Conservation (phyloP, 2,329 filamentous ascomycete genomes). For the Ceratocystis harringtonii region DNA sequence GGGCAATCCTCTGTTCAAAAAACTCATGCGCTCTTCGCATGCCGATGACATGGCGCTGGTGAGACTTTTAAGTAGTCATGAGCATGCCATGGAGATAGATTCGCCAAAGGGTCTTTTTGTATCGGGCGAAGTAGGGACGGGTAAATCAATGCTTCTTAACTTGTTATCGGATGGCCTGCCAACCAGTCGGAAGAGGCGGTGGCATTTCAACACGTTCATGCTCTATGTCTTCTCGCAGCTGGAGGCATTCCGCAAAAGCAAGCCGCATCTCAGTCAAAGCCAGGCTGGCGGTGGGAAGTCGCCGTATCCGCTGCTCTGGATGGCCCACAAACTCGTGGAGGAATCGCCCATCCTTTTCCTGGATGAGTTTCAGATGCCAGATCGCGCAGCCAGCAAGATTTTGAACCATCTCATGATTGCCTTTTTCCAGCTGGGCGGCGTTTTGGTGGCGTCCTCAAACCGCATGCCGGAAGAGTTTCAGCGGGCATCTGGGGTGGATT, state of each 20-base stretch:
- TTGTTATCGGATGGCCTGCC: conserved; percentile 65
- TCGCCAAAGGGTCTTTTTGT: conserved; percentile 62
- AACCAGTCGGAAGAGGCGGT: conserved; percentile 55
- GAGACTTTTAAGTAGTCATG: conserved; percentile 51
- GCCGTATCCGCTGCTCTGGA: conserved; percentile 50
- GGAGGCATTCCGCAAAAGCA: conserved; percentile 42
- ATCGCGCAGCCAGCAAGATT: conserved; percentile 63
- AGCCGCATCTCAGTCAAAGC: conserved; percentile 10
- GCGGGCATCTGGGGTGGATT: conserved; percentile 58
- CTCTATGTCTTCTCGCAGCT: conserved; percentile 58
- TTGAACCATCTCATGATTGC: conserved; percentile 62
- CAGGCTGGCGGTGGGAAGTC: conserved; percentile 28
- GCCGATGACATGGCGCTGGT: conserved; percentile 38
- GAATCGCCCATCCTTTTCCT: conserved; percentile 63
- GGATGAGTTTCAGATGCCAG: conserved; percentile 72
- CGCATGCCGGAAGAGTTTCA: conserved; percentile 69
- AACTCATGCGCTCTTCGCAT: conserved; percentile 35
- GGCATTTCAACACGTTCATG: conserved; percentile 83
- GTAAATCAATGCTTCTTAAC: conserved; percentile 75
- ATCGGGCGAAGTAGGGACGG: conserved; percentile 68
- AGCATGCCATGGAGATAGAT: conserved; percentile 54
- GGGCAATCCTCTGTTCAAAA: conserved; percentile 42
- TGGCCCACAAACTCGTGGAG: conserved; percentile 62
- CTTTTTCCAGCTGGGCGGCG: conserved; percentile 71
- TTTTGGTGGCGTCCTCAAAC: conserved; percentile 67